Conservation (phyloP, 2,329 filamentous ascomycete species). For the Hypoxylon sp. region DNA sequence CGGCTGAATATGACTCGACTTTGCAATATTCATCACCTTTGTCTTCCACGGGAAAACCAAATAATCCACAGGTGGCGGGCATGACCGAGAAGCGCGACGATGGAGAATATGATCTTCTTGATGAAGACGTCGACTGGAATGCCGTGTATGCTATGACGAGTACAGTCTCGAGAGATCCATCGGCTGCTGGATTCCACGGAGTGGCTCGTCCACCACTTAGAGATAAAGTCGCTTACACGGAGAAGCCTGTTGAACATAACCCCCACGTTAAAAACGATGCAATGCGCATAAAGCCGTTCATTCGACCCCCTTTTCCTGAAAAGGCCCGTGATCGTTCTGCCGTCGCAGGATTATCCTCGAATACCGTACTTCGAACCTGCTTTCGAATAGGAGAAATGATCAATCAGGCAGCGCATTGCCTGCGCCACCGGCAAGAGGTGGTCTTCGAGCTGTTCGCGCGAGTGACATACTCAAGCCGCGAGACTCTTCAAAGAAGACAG, state of each 20-base stretch:
- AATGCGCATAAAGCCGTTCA: constrained; percentile 58
- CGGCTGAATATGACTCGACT: constrained; percentile 53
- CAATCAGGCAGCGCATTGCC: constrained; percentile 56
- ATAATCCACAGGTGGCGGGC: neutral
- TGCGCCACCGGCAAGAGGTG: constrained; percentile 53
- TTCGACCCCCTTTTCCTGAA: constrained; percentile 63
- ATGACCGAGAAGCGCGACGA: neutral
- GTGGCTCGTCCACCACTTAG: neutral
- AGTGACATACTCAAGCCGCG: constrained; percentile 68
- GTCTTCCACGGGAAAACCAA: constrained; percentile 14
- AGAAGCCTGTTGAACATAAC: neutral
- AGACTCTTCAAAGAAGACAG: constrained; percentile 64
- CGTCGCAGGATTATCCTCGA: constrained; percentile 64
- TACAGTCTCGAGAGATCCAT: constrained; percentile 29
- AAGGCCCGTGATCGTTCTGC: constrained; percentile 64
- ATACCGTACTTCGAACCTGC: constrained; percentile 66
- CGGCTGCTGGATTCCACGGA: constrained; percentile 13
- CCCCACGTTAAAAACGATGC: constrained; percentile 9
- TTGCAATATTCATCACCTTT: constrained; percentile 54
- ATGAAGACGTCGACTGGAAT: constrained; percentile 59
- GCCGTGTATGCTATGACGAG: constrained; percentile 45
- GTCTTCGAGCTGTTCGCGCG: constrained; percentile 74
- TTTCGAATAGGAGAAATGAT: constrained; percentile 74
- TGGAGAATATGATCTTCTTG: constrained; percentile 50
- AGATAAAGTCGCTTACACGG: neutral